Evolutionary conservation across 2,329 filamentous ascomycete genomes (phyloP), one percentile per base, ranked within the genome.

Genomic region (Calonectria ilicicola): DNA sequence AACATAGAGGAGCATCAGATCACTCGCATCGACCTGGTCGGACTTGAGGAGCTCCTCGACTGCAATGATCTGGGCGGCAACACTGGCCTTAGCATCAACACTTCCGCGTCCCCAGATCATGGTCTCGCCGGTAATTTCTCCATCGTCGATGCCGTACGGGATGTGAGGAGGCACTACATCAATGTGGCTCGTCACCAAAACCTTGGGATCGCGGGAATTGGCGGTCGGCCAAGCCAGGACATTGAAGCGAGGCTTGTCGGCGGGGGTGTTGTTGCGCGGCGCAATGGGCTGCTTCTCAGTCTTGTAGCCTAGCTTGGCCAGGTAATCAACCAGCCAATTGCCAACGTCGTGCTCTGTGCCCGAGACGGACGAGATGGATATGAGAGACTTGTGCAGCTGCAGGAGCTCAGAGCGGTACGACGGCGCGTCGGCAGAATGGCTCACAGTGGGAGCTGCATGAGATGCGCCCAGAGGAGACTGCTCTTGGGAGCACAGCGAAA

Each of bases 151-250:
- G 49, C 87, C 86, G 82, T 95, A 95, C 0, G 92, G 92, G 72
- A 94, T 93, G 81, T 90, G 91, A 0, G 94, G 94, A 0, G 94
- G 93, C 0, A 94, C 93, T 2, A 90, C 90, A 79, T 98, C 96
- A 78, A 98, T 96, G 82, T 98, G 95, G 69, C 93, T 95, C 1
- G 92, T 92, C 1, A 96, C 83, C n/a, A 95, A 85, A 14, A 94
- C 86, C 40, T 88, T 88, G 2, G 92, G 89, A 12, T 88, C 84
- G 44, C 88, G 86, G 19, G 84, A 83, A 58, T 84, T 81, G 2
- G 77, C 77, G 72, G 90, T 83, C 0, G 84, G 86, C 87, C 87
- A 95, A 2, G 95, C 95, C 47, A 96, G 86, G 62, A 98, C 87
- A 79, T 98, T 98, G 86, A 93, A 95, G 64, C 83, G 81, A 29